Conservation (phyloP, 257 asterid genomes). For the Pogostemon cablin region DNA sequence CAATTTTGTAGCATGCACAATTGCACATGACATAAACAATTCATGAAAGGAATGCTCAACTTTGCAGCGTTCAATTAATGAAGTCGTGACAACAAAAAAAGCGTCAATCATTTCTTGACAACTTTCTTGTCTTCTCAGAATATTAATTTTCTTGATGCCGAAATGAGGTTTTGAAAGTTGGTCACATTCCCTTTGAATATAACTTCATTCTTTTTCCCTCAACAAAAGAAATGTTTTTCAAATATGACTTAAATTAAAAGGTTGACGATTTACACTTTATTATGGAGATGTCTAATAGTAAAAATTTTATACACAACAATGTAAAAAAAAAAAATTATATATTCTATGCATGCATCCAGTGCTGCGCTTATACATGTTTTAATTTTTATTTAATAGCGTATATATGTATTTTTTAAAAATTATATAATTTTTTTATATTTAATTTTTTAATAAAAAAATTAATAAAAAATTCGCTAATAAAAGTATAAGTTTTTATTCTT, state of each 20-base stretch:
- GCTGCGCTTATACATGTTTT: too few species aligned
- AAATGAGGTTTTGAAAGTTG: conserved; percentile 36
- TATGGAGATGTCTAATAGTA: too few species aligned
- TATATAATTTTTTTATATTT: too few species aligned
- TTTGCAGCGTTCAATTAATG: conserved; percentile 23
- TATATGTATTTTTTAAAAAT: too few species aligned
- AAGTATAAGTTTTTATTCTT: too few species aligned
- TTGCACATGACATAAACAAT: background rate
- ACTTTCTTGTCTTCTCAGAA: conserved; percentile 35
- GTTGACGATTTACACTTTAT: too few species aligned
- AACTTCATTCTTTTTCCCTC: conserved; percentile 14
- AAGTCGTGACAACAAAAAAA: conserved; percentile 29
- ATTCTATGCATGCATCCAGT: too few species aligned
- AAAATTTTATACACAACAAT: too few species aligned
- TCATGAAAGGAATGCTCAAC: background rate
- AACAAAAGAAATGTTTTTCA: background rate
- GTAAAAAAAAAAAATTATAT: too few species aligned
- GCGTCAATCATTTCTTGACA: conserved; percentile 5
- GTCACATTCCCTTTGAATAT: conserved; percentile 39
- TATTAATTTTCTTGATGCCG: conserved; percentile 34
- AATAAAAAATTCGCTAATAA: too few species aligned
- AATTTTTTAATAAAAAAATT: too few species aligned
- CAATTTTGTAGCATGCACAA: background rate
- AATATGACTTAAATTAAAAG: background rate
- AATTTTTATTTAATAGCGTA: too few species aligned